Evolutionary conservation across 495 filamentous ascomycete genomes (phyloP).

Genomic region (Daldinia vernicosa): DNA sequence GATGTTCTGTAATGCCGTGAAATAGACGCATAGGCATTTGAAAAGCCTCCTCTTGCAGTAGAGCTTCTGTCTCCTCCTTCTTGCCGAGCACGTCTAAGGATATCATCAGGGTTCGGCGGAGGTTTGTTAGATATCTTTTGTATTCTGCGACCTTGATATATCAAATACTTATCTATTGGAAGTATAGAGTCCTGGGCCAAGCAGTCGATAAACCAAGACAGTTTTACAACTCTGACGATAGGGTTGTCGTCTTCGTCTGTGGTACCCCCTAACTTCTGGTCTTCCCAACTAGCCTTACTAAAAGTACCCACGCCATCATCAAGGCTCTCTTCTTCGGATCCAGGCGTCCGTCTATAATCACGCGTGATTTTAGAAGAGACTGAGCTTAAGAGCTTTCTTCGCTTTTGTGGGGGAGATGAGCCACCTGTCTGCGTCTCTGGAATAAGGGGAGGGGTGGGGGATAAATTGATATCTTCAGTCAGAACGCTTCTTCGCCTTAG

Average conservation of each 20-base stretch:
- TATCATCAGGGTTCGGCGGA: constrained; percentile 32
- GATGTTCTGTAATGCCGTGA: constrained; percentile 28
- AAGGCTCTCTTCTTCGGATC: constrained; percentile 1
- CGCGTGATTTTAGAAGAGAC: not conserved
- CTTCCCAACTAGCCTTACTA: not conserved
- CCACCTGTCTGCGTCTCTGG: constrained; percentile 1
- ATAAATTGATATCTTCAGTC: constrained; percentile 66
- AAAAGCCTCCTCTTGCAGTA: not conserved
- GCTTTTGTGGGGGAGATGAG: constrained; percentile 42
- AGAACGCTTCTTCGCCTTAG: constrained; percentile 67
- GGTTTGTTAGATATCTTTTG: constrained; percentile 26
- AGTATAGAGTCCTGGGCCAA: constrained; percentile 62
- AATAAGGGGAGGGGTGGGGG: constrained; percentile 1
- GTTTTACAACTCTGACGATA: constrained; percentile 72
- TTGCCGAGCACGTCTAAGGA: constrained; percentile 48
- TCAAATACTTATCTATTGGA: constrained; percentile 66
- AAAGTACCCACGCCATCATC: not conserved
- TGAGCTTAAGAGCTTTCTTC: constrained; percentile 43
- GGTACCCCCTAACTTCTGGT: constrained; percentile 24
- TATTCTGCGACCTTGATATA: constrained; percentile 69
- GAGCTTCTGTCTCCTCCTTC: constrained; percentile 38
- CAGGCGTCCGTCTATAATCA: not conserved
- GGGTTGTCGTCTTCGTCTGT: constrained; percentile 36
- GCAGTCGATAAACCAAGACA: constrained; percentile 78
- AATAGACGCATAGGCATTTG: constrained; percentile 1